These are phyloP conservation scores for Picea glauca DNA, from an alignment of 75 land plant genomes.

Conservation along the genomic window DNA sequence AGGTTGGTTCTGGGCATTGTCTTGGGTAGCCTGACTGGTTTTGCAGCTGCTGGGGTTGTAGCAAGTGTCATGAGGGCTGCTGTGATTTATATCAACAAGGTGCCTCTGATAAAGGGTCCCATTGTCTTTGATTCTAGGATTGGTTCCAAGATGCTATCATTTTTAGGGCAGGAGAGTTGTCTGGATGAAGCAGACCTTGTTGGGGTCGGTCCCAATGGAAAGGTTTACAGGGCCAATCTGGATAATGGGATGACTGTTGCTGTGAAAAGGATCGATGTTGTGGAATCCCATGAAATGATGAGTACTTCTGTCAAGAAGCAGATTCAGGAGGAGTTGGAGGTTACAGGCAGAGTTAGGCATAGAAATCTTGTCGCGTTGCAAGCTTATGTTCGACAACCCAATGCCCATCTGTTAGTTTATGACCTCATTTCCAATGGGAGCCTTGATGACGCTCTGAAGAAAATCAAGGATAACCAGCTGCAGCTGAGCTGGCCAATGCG, in stretches of 20 bases:
- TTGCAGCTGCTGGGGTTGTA: constrained; percentile 31
- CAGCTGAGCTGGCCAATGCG: constrained; percentile 55
- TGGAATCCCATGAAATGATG: constrained; percentile 15
- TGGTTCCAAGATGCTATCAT: constrained; percentile 40
- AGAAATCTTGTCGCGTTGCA: constrained; percentile 55
- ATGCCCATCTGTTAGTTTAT: constrained; percentile 46
- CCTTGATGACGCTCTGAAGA: constrained; percentile 48
- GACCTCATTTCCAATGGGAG: constrained; percentile 54
- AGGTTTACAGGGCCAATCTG: constrained; percentile 46
- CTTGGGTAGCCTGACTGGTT: constrained; percentile 56
- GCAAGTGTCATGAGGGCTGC: constrained; percentile 32
- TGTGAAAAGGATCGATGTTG: constrained; percentile 45
- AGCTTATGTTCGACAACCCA: constrained; percentile 48
- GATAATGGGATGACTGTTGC: constrained; percentile 53
- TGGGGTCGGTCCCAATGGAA: constrained; percentile 45
- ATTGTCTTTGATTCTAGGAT: constrained; percentile 71
- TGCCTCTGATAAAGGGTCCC: constrained; percentile 67
- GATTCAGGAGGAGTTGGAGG: constrained; percentile 47
- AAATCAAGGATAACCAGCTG: constrained; percentile 34
- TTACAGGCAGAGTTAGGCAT: constrained; percentile 46
- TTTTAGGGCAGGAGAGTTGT: constrained; percentile 27
- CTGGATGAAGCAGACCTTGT: constrained; percentile 23
- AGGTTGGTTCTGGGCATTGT: constrained; percentile 54
- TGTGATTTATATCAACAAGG: constrained; percentile 29
- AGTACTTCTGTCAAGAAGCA: constrained; percentile 30